Evolutionary conservation across 192 early-diverging fungal genomes (phyloP).

Genomic region (Funneliformis geosporum): DNA sequence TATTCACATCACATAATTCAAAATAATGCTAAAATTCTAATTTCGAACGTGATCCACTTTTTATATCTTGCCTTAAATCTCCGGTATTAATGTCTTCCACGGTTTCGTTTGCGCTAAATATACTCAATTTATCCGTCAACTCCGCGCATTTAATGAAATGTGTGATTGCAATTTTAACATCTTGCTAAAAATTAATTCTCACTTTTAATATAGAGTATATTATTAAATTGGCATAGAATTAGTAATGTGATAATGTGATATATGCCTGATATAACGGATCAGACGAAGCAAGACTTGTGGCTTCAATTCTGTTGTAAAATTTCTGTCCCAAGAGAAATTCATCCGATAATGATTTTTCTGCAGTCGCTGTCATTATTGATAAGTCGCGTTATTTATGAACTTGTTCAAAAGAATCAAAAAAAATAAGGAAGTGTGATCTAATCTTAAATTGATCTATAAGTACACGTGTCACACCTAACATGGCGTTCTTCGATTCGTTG

Average conservation of each 20-base stretch:
- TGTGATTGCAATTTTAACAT: constrained; percentile 52
- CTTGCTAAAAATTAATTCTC: constrained; percentile 36
- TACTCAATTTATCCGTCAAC: constrained; percentile 58
- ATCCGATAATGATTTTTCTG: constrained; percentile 6
- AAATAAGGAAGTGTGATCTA: neutral
- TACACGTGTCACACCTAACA: neutral
- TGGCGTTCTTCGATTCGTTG: neutral
- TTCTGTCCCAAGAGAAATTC: constrained; percentile 35
- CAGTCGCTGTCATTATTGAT: neutral
- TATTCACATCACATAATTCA: neutral
- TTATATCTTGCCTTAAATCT: constrained; percentile 62
- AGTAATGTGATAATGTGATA: too few relatives aligned
- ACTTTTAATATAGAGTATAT: neutral
- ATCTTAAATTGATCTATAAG: neutral
- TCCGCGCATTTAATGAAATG: constrained; percentile 47
- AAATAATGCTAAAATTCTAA: neutral
- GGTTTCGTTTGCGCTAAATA: constrained; percentile 88
- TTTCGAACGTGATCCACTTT: neutral
- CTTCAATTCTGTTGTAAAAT: constrained; percentile 39
- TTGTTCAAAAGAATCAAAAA: too few relatives aligned
- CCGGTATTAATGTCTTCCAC: constrained; percentile 84
- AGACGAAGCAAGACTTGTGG: constrained; percentile 45
- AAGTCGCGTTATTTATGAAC: too few relatives aligned
- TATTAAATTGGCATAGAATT: too few relatives aligned
- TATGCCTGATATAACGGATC: constrained; percentile 41